Percentiles rank a stretch among this genome's conserved stretches.
These are phyloP conservation scores for Colletotrichum trifolii DNA, from an alignment of 2,329 filamentous ascomycete species.

Conservation along the genomic window DNA sequence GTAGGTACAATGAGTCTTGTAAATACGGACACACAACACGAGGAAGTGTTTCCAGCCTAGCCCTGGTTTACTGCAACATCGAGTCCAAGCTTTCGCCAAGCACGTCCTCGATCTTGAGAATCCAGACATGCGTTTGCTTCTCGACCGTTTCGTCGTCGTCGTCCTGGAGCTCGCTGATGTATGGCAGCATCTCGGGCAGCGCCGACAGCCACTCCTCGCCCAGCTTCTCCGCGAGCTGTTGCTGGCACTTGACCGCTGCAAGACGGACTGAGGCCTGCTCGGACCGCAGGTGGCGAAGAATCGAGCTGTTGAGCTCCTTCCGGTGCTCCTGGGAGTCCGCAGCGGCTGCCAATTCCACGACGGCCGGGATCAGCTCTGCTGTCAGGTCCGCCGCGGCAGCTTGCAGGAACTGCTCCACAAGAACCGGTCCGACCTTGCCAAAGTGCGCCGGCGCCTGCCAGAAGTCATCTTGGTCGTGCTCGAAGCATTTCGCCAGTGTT, in stretches of 20 bases:
- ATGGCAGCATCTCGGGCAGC: conserved; percentile 94
- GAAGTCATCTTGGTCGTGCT: conserved; percentile 93
- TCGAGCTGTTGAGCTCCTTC: conserved; percentile 83
- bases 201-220: conserved; percentile 94
- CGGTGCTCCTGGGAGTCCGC: conserved; percentile 90
- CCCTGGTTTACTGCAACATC: conserved; percentile 80
- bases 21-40: no score
- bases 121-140: conserved; percentile 89
- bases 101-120: conserved; percentile 87
- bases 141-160: conserved; percentile 97
- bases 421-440: conserved; percentile 72
- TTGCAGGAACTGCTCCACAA: conserved; percentile 74
- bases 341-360: conserved; percentile 82
- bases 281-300: conserved; percentile 83
- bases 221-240: conserved; percentile 79
- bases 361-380: conserved; percentile 74
- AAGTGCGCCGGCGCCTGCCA: conserved; percentile 96
- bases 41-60: background rate
- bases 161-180: conserved; percentile 94
- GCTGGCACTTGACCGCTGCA: conserved; percentile 84
- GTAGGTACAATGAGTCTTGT: no score
- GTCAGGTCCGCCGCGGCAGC: conserved; percentile 56
- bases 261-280: conserved; percentile 79
- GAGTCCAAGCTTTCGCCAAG: conserved; percentile 90
- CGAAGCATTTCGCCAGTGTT: conserved; percentile 80